Percentiles rank a stretch among this genome's conserved stretches.
Conservation (phyloP, 495 filamentous ascomycete species). For the Penicillium soppii region DNA sequence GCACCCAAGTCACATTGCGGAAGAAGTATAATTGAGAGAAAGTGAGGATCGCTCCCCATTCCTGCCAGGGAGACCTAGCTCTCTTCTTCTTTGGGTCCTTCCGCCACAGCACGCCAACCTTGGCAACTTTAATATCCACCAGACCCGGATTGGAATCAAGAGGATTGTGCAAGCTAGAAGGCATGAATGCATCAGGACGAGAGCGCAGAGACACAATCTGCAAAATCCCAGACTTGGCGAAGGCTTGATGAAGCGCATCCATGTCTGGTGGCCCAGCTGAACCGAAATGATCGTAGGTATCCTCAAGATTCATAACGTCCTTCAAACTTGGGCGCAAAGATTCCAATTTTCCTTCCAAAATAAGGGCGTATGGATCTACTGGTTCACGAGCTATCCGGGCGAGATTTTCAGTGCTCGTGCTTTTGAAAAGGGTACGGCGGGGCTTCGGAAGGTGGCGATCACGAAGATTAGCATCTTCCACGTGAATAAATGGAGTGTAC, state of each 20-base stretch:
- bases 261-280: conserved; percentile 72
- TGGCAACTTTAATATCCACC: conserved; percentile 96
- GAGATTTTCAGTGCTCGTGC: conserved; percentile 62
- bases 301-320: conserved; percentile 88
- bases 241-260: conserved; percentile 75
- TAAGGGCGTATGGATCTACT: conserved; percentile 91
- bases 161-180: conserved; percentile 78
- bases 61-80: conserved; percentile 93
- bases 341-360: conserved; percentile 85
- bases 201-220: conserved; percentile 94
- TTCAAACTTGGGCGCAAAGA: conserved; percentile 78
- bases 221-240: conserved; percentile 84
- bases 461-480: conserved; percentile 89
- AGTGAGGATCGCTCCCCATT: conserved; percentile 96
- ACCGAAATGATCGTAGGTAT: conserved; percentile 85
- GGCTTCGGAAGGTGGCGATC: conserved; percentile 71
- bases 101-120: conserved; percentile 92
- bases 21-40: conserved; percentile 97
- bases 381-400: conserved; percentile 72
- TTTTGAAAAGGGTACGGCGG: conserved; percentile 72
- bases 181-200: conserved; percentile 92
- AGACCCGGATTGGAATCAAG: conserved; percentile 87
- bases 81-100: conserved; percentile 96
- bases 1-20: conserved; percentile 88
- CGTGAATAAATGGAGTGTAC: conserved; percentile 95